Base-by-base conservation (phyloP, 257 asterid species). In the Capsicum pubescens region DNA sequence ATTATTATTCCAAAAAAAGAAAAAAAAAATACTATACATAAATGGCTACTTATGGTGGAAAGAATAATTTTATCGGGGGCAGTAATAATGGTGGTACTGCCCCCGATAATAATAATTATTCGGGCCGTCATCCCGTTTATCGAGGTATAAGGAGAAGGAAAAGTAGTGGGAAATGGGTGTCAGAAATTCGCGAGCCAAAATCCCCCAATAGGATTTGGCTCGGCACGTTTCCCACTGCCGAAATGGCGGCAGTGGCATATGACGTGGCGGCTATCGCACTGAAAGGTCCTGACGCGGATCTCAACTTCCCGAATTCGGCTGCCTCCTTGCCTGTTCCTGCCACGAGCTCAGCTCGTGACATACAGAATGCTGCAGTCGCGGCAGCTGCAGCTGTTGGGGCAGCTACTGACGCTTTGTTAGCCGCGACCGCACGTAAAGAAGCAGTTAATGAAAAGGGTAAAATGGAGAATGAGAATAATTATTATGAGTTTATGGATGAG, bases 351-450 rank as follows among this genome's bases (percentile, higher is more conserved):
- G 89, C 93, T 0, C 66, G 85, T 0, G 98, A 92, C 84, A 92
- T 94, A 26, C 93, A 91, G 90, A 91, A 87, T 0, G 94, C 98
- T 0, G 98, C 98, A 0, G 92, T 95, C n/a, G 85, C 89, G 26
- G 97, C 95, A 0, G 97, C 97, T 0, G 88, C 94, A 0, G 94
- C 94, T 0, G 92, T 88, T 2, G 96, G 93, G 50, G 96, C 97
- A 0, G 95, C 97, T 2, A 83, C 69, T 67, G 98, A 92, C 11
- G 92, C 92, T 2, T 8, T 89, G 0, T 19, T 61, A n/a, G 60
- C 77, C 0, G 13, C 12, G 6, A 3, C 44, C 44, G 55, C 57
- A 6, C 9, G 57, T n/a, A 48, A 15, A 5, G 60, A 39, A 21
- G 15, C 5, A 4, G 36, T 6, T 13, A 26, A 46, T 44, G 58